Evolutionary conservation across 805 yeast species (phyloP).

Genomic region (Suhomyces emberorum): DNA sequence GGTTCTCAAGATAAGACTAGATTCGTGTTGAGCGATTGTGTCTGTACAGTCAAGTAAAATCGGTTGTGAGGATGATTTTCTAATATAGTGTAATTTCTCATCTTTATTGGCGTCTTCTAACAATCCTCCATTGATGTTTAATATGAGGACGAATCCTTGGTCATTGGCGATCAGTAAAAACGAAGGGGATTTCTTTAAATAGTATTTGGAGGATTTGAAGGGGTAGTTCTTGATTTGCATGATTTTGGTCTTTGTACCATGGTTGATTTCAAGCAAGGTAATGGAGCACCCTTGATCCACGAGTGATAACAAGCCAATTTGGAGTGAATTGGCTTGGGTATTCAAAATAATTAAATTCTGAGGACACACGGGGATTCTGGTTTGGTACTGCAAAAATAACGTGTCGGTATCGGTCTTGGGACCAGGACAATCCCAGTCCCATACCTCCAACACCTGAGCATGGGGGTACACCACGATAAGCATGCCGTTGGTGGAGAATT

Average conservation of each 20-base stretch:
- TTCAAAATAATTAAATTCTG: neutral
- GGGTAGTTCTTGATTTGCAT: neutral
- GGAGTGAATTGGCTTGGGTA: neutral
- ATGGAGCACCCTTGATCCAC: neutral
- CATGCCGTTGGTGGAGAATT: slow-evolving; percentile 33
- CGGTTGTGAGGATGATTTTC: slow-evolving; percentile 22
- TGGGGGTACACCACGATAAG: slow-evolving; percentile 23
- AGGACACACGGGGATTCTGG: neutral
- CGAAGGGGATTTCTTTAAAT: slow-evolving; percentile 18
- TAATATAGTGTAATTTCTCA: slow-evolving; percentile 14
- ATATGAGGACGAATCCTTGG: slow-evolving; percentile 22
- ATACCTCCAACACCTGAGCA: slow-evolving; percentile 23
- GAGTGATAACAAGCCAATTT: neutral
- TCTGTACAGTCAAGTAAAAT: slow-evolving; percentile 6
- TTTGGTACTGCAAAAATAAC: slow-evolving; percentile 14
- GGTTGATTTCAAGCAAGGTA: neutral
- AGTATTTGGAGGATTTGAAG: slow-evolving; percentile 4
- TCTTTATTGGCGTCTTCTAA: slow-evolving; percentile 15
- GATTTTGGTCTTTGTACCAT: neutral
- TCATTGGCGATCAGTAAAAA: slow-evolving; percentile 20
- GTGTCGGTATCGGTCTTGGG: slow-evolving; percentile 22
- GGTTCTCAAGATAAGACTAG: slow-evolving; percentile 27
- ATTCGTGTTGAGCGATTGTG: too few relatives aligned
- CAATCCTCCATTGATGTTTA: slow-evolving; percentile 2
- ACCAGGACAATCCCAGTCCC: slow-evolving; percentile 28